phyloP scores from a whole-genome alignment of 352 stramenopile species.

The Globisporangium radiosum region DNA sequence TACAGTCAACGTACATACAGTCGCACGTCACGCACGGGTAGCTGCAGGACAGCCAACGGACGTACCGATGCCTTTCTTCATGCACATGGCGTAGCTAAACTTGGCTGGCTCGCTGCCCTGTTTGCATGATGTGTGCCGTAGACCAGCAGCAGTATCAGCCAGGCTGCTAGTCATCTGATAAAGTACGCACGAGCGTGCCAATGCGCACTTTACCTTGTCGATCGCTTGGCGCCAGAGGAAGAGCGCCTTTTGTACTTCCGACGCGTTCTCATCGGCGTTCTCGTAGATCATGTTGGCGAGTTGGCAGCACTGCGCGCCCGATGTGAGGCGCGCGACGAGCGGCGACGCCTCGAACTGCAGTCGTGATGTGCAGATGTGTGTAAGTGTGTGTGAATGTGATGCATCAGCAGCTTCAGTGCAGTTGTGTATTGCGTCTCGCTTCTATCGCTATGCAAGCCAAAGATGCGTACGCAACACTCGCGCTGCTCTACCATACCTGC shows the following conservation, averaged over 20 bases:
- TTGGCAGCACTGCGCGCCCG: conserved; percentile 56
- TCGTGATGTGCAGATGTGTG: not conserved
- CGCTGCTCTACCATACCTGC: conserved; percentile 23
- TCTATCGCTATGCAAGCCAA: too few species aligned
- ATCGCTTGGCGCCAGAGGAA: conserved; percentile 79
- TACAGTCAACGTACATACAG: too few species aligned
- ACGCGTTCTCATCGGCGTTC: conserved; percentile 50
- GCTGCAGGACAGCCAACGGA: not conserved
- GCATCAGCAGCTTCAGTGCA: not conserved
- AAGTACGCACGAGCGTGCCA: too few species aligned
- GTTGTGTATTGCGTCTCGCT: too few species aligned
- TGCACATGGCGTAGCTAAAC: conserved; percentile 78
- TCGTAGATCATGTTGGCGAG: conserved; percentile 83
- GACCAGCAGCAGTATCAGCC: too few species aligned
- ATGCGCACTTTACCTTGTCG: conserved; percentile 35
- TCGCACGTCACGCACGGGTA: not conserved
- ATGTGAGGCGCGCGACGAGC: conserved; percentile 45
- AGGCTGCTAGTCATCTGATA: too few species aligned
- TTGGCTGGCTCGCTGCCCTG: conserved; percentile 76
- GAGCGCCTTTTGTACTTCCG: conserved; percentile 67
- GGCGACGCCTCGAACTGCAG: conserved; percentile 58
- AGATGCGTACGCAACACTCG: too few species aligned
- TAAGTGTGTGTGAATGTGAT: not conserved
- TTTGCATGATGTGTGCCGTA: too few species aligned
- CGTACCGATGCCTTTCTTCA: conserved; percentile 73